Evolutionary conservation across 495 filamentous ascomycete species (phyloP).

Genomic region (Aspergillus funiculosus): DNA sequence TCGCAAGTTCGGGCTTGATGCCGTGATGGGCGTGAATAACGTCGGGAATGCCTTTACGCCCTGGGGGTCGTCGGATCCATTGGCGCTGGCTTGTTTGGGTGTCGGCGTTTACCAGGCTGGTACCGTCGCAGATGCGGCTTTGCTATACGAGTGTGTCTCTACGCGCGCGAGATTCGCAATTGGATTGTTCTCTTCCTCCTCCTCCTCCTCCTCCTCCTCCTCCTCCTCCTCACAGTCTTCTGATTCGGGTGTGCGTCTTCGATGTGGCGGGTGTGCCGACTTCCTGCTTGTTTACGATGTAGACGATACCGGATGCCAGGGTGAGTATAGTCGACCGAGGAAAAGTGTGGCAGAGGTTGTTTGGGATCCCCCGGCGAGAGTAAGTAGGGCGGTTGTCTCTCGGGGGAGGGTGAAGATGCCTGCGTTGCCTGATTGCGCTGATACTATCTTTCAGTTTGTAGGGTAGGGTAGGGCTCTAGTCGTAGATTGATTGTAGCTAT

Average conservation of each 20-base stretch:
- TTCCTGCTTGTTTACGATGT: slow-evolving; percentile 27
- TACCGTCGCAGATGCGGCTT: slow-evolving; percentile 49
- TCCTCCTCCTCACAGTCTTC: too few species aligned
- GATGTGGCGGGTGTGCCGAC: slow-evolving; percentile 19
- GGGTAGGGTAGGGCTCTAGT: neutral
- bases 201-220: too few species aligned
- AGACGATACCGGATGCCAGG: slow-evolving; percentile 30
- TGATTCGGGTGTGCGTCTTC: slow-evolving; percentile 3
- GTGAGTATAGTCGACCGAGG: slow-evolving; percentile 14
- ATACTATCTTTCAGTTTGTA: slow-evolving; percentile 4
- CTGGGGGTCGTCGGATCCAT: slow-evolving; percentile 64
- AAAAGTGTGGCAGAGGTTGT: slow-evolving; percentile 34
- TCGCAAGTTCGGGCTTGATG: slow-evolving; percentile 50
- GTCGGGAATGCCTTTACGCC: slow-evolving; percentile 76
- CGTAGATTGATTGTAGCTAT: neutral
- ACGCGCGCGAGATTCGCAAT: slow-evolving; percentile 47
- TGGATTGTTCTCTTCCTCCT: slow-evolving; percentile 18
- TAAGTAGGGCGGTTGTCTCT: slow-evolving; percentile 23
- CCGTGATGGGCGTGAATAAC: slow-evolving; percentile 66
- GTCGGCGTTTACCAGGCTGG: slow-evolving; percentile 68
- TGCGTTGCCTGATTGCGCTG: neutral
- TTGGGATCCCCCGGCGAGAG: slow-evolving; percentile 32
- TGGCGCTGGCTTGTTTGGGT: slow-evolving; percentile 55
- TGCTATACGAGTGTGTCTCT: slow-evolving; percentile 60
- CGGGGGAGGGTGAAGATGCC: slow-evolving; percentile 20